phyloP scores from a whole-genome alignment of 192 early-diverging fungal species.

The Dimargaris verticillata region DNA sequence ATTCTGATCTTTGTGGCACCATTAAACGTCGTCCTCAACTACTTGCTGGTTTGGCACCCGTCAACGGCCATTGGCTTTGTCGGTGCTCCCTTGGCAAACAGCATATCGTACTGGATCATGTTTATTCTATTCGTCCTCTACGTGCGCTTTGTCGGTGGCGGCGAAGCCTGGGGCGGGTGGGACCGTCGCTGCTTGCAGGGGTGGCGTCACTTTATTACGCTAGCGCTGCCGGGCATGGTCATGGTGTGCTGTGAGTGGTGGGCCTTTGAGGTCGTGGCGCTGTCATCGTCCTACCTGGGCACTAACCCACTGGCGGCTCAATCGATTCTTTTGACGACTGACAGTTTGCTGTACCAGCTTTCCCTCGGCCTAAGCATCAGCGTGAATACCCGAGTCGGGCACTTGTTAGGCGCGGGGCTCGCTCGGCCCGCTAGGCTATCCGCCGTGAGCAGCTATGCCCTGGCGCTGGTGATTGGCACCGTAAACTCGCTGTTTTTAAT shows the following conservation, averaged over 20 bases:
- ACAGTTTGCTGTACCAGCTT: conserved; percentile 30
- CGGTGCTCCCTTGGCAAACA: conserved; percentile 71
- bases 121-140: conserved; percentile 47
- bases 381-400: conserved; percentile 34
- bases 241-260: conserved; percentile 62
- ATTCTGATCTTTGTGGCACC: conserved; percentile 51
- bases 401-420: conserved; percentile 27
- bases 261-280: conserved; percentile 28
- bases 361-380: conserved; percentile 38
- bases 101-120: conserved; percentile 61
- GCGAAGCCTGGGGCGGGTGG: conserved; percentile 55
- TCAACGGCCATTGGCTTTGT: conserved; percentile 52
- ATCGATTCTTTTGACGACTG: conserved; percentile 35
- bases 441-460: conserved; percentile 18
- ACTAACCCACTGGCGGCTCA: conserved; percentile 38
- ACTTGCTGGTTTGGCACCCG: conserved; percentile 57
- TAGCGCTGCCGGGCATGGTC: conserved; percentile 57
- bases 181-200: conserved; percentile 21
- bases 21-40: conserved; percentile 64
- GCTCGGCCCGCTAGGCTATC: conserved; percentile 21
- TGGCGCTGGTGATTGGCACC: conserved; percentile 14
- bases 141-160: conserved; percentile 29
- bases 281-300: conserved; percentile 37
- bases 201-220: conserved; percentile 33
- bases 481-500: conserved; percentile 16